A percentile compares a stretch with the other conserved stretches of the same genome.
Conservation (phyloP, 1,284 basidiomycete species). For the Malassezia sp. region DNA sequence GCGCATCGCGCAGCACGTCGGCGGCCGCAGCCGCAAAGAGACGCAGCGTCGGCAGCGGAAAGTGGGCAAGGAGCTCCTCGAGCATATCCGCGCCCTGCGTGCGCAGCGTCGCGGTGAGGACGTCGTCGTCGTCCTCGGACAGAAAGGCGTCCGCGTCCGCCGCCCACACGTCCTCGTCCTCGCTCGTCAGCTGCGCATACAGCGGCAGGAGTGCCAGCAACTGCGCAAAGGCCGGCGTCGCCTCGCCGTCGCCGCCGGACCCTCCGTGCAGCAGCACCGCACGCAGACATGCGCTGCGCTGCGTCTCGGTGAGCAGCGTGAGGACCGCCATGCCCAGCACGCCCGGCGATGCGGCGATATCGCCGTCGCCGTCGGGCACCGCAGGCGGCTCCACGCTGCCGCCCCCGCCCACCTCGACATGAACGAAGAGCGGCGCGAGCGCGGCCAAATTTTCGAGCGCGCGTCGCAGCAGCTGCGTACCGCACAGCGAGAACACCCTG, state of each 20-base stretch:
- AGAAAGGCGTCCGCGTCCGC: constrained; percentile 81
- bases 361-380: constrained; percentile 61
- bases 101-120: constrained; percentile 66
- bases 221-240: constrained; percentile 47
- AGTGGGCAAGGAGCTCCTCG: constrained; percentile 63
- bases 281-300: constrained; percentile 56
- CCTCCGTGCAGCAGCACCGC: constrained; percentile 53
- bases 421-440: constrained; percentile 21
- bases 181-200: constrained; percentile 74
- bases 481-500: constrained; percentile 17
- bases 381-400: constrained; percentile 46
- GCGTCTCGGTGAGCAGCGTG: constrained; percentile 63
- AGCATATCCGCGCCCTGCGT: constrained; percentile 74
- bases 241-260: constrained; percentile 37
- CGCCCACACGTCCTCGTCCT: constrained; percentile 88
- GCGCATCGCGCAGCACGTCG: constrained; percentile 53
- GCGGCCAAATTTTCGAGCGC: constrained; percentile 22
- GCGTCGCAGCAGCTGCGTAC: constrained; percentile 15
- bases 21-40: constrained; percentile 17
- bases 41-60: constrained; percentile 56
- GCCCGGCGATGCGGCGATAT: constrained; percentile 55
- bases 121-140: constrained; percentile 86
- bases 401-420: constrained; percentile 47
- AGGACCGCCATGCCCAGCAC: constrained; percentile 66
- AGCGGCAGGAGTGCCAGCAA: constrained; percentile 58